Conservation (phyloP, 75 land plant species). For the Pinus tabuliformis region DNA sequence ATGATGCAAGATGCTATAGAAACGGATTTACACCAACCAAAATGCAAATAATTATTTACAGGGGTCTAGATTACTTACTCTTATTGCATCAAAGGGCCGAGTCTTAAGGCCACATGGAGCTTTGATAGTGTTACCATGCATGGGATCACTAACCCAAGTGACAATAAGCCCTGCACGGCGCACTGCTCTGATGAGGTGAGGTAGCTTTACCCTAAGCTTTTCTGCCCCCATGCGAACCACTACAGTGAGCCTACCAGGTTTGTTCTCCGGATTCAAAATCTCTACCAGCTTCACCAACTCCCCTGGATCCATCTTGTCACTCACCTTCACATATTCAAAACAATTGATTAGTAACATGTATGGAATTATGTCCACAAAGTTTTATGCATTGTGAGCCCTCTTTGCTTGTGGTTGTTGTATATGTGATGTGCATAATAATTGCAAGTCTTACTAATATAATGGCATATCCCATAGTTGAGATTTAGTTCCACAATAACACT, state of each 20-base stretch:
- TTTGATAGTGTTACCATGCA: slow-evolving; percentile 87
- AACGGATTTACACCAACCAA: too few species aligned
- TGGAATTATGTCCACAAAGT: too few species aligned
- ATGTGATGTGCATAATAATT: too few species aligned
- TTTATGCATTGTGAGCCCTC: too few species aligned
- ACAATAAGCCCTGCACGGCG: slow-evolving; percentile 71
- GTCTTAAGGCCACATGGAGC: slow-evolving; percentile 68
- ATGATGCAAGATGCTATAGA: too few species aligned
- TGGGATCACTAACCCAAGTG: slow-evolving; percentile 89
- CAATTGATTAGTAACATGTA: too few species aligned
- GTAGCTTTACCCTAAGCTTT: slow-evolving; percentile 68
- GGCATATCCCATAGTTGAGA: too few species aligned
- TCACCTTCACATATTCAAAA: slow-evolving; percentile 36
- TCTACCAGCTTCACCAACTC: slow-evolving; percentile 76
- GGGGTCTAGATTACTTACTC: slow-evolving; percentile 23
- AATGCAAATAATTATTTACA: too few species aligned
- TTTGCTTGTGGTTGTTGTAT: too few species aligned
- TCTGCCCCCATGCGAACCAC: slow-evolving; percentile 69
- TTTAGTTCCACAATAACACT: too few species aligned
- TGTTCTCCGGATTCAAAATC: slow-evolving; percentile 73
- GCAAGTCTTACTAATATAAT: too few species aligned
- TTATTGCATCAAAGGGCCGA: slow-evolving; percentile 71
- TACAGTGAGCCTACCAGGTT: slow-evolving; percentile 73
- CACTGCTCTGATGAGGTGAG: slow-evolving; percentile 71
- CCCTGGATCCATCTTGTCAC: slow-evolving; percentile 79